These are phyloP conservation scores for Papiliotrema flavescens DNA, from an alignment of 1,284 basidiomycete genomes.

Conservation along the genomic window DNA sequence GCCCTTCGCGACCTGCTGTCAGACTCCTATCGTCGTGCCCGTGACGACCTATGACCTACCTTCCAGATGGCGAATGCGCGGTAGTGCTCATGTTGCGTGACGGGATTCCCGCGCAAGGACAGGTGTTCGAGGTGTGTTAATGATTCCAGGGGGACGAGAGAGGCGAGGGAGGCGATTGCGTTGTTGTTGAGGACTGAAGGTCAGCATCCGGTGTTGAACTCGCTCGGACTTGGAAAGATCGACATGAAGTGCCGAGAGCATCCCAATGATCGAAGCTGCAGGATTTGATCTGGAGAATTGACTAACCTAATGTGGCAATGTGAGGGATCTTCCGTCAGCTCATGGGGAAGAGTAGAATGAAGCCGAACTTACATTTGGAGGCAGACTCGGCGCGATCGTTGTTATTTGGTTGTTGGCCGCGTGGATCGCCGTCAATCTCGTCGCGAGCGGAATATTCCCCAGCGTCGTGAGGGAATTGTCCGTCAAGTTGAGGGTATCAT, in stretches of 20 bases:
- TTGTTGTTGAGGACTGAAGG: conserved; percentile 43
- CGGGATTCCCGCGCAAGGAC: conserved; percentile 83
- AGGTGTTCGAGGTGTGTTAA: conserved; percentile 76
- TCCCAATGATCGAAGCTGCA: too few relatives aligned
- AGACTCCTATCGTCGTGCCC: neutral
- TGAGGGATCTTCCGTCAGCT: conserved; percentile 43
- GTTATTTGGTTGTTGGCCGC: conserved; percentile 93
- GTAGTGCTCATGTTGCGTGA: conserved; percentile 91
- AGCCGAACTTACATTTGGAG: conserved; percentile 36
- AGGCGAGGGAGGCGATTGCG: conserved; percentile 71
- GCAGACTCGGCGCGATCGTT: conserved; percentile 60
- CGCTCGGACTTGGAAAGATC: too few relatives aligned
- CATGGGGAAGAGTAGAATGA: neutral
- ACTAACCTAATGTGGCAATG: conserved; percentile 45
- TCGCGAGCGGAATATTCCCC: conserved; percentile 86
- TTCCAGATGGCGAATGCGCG: conserved; percentile 72
- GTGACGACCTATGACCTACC: conserved; percentile 54
- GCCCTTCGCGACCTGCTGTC: conserved; percentile 41
- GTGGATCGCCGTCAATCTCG: conserved; percentile 81
- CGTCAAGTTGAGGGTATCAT: conserved; percentile 74
- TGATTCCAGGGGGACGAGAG: conserved; percentile 74
- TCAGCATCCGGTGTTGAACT: conserved; percentile 7
- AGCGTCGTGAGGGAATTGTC: conserved; percentile 90
- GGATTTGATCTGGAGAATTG: too few relatives aligned
- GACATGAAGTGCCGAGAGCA: too few relatives aligned